Base-by-base conservation (phyloP, 805 yeast genomes). In the Zygoascus ofunaensis region DNA sequence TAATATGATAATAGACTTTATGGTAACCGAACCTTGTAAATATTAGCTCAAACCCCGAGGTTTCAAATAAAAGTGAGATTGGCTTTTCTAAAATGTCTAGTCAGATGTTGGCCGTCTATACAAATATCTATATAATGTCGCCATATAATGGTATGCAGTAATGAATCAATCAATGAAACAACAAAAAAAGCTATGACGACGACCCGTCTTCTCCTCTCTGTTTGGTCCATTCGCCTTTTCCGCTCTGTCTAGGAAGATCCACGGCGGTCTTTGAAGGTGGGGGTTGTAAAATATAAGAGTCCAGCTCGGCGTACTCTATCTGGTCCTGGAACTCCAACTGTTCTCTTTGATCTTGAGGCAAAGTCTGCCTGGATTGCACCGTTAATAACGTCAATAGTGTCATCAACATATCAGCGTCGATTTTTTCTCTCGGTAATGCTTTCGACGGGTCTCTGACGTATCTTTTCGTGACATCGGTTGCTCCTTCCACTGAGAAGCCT, bases 141-240 rank as follows among this genome's bases (percentile, higher is more conserved):
- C n/a, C n/a, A n/a, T n/a, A n/a, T n/a, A n/a, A n/a, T n/a, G n/a
- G n/a, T n/a, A n/a, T n/a, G n/a, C n/a, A n/a, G n/a, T n/a, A n/a
- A n/a, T n/a, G n/a, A n/a, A n/a, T n/a, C n/a, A n/a, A n/a, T n/a
- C n/a, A n/a, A n/a, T n/a, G n/a, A n/a, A n/a, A n/a, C n/a, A n/a
- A n/a, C n/a, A n/a, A n/a, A n/a, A n/a, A n/a, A n/a, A n/a, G n/a
- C n/a, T n/a, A n/a, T n/a, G n/a, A n/a, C n/a, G n/a, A 26, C 12
- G 12, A 15, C 10, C 94, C 95, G 44, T 66, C 76, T 59, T 89
- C 97, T 1, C 95, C 95, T 54, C 97, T 68, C 0, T 69, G 49
- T n/a, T 64, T 57, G 1, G 82, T 82, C 97, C 97, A 89, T 38
- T 71, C 82, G 0, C 68, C 72, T 3, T 76, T 69, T 0, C 97